These are phyloP conservation scores for Prunus campanulata DNA, from an alignment of 306 rosid species.

Conservation along the genomic window DNA sequence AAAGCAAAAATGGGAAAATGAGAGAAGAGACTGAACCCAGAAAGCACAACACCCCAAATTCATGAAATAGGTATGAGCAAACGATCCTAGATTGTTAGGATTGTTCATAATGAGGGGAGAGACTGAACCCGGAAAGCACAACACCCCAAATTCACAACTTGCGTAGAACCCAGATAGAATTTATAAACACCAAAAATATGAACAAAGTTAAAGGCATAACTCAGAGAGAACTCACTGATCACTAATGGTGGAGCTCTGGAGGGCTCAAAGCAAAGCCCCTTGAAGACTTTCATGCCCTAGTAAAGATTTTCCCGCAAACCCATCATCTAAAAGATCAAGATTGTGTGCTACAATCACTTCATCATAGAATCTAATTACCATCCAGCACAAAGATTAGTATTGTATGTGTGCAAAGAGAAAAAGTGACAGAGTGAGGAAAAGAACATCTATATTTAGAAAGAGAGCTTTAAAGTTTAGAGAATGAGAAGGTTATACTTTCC, in stretches of 20 bases:
- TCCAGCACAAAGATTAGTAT: slow-evolving; percentile 23
- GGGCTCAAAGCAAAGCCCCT: slow-evolving; percentile 38
- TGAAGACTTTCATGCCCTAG: slow-evolving; percentile 82
- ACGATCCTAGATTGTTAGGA: slow-evolving; percentile 19
- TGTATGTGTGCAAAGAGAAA: background rate
- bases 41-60: slow-evolving; percentile 23
- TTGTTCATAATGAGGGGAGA: slow-evolving; percentile 20
- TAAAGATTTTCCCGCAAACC: slow-evolving; percentile 34
- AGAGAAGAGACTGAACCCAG: slow-evolving; percentile 6
- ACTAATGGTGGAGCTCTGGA: slow-evolving; percentile 62
- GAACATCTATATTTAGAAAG: slow-evolving; percentile 18
- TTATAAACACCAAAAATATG: slow-evolving; percentile 9
- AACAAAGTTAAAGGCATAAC: slow-evolving; percentile 10
- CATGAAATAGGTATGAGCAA: slow-evolving; percentile 25
- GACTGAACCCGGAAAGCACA: slow-evolving; percentile 23
- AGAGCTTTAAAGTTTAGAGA: background rate
- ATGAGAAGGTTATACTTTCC: slow-evolving; percentile 11
- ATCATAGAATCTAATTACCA: slow-evolving; percentile 25
- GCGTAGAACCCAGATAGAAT: slow-evolving; percentile 26
- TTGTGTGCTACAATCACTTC: slow-evolving; percentile 28
- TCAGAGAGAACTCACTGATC: slow-evolving; percentile 56
- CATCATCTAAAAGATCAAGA: slow-evolving; percentile 43
- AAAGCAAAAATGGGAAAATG: slow-evolving; percentile 15
- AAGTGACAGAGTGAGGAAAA: slow-evolving; percentile 14
- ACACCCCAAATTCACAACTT: slow-evolving; percentile 2